A percentile compares a stretch with the other conserved stretches of the same genome.
phyloP scores from a whole-genome alignment of 2,329 filamentous ascomycete species.

The Thelonectria blattea region DNA sequence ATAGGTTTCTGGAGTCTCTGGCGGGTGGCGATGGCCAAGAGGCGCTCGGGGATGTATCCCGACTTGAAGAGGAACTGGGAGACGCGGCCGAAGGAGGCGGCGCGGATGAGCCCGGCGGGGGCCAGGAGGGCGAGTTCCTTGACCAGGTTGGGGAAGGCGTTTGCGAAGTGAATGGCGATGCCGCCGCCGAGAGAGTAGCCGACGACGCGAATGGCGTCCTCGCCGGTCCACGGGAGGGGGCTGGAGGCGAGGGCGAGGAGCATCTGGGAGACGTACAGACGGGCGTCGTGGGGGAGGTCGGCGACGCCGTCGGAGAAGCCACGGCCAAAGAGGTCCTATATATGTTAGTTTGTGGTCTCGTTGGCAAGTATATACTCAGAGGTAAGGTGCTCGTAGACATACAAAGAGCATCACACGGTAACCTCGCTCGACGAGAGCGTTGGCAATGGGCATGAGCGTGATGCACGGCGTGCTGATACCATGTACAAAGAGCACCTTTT shows the following conservation, averaged over 20 bases:
- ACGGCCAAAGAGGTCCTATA: conserved; percentile 70
- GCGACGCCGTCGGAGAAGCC: conserved; percentile 70
- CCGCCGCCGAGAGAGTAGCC: conserved; percentile 87
- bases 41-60: conserved; percentile 58
- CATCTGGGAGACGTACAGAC: conserved; percentile 75
- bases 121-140: conserved; percentile 76
- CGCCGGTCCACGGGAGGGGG: conserved; percentile 69
- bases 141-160: conserved; percentile 73
- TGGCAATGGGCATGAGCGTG: conserved; percentile 70
- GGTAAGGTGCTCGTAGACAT: too few relatives aligned
- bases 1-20: conserved; percentile 58
- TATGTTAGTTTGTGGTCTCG: conserved; percentile 10
- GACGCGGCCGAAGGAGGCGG: conserved; percentile 56
- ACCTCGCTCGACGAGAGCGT: conserved; percentile 69
- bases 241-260: conserved; percentile 74
- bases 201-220: conserved; percentile 66
- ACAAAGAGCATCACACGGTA: conserved; percentile 83
- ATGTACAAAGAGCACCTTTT: conserved; percentile 79
- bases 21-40: conserved; percentile 56
- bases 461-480: conserved; percentile 85
- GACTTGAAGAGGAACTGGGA: conserved; percentile 61
- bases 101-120: conserved; percentile 74
- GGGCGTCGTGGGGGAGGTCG: conserved; percentile 73
- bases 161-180: conserved; percentile 76
- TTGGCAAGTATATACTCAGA: too few relatives aligned